phyloP scores from a whole-genome alignment of 192 early-diverging fungal genomes.

The Rhizophlyctis rosea region DNA sequence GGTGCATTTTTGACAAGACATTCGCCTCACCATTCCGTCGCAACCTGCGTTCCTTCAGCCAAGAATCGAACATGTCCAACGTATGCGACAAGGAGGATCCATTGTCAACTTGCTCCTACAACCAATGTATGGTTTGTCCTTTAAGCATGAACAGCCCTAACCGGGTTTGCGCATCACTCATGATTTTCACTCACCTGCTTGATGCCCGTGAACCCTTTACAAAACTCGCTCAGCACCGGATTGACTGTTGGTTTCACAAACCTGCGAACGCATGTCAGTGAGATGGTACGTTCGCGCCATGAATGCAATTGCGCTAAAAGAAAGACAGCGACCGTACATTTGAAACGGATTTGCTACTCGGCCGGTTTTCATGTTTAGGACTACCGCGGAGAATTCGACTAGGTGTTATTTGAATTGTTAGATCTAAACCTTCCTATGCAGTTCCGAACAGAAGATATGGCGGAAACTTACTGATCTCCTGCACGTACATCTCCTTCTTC shows the following conservation, averaged over 20 bases:
- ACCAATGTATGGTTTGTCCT: not conserved
- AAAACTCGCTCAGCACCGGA: slow-evolving; percentile 73
- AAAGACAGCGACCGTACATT: not conserved
- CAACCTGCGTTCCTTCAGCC: not conserved
- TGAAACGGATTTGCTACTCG: not conserved
- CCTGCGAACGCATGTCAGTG: no score
- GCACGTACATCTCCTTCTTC: not conserved
- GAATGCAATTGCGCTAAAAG: no score
- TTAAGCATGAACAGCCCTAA: not conserved
- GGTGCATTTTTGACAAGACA: no score
- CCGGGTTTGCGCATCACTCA: not conserved
- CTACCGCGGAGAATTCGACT: not conserved
- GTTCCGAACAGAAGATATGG: not conserved
- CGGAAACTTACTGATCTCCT: not conserved
- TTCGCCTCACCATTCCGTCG: not conserved
- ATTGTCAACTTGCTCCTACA: not conserved
- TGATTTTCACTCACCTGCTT: slow-evolving; percentile 64
- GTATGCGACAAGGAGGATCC: not conserved
- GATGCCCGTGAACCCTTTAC: slow-evolving; percentile 77
- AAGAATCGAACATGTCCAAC: not conserved
- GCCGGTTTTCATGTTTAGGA: not conserved
- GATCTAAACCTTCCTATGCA: not conserved
- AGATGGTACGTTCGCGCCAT: no score
- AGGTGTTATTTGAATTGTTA: not conserved
- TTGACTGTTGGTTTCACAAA: slow-evolving; percentile 67